Evolutionary conservation across 2,329 filamentous ascomycete genomes (phyloP).

Genomic region (Sphaerostilbella broomeana): DNA sequence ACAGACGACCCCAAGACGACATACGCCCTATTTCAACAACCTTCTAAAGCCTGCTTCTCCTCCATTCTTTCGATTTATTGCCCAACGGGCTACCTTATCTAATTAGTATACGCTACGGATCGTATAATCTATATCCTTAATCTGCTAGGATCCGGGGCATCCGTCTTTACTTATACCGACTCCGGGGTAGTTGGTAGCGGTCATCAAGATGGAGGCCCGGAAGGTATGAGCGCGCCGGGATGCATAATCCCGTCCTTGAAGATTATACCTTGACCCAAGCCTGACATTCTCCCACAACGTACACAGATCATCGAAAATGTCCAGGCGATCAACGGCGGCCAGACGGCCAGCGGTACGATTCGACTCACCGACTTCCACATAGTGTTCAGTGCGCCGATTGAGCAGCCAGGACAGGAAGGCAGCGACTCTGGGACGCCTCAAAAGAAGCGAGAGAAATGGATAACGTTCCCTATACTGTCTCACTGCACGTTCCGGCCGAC

Average conservation of each 20-base stretch:
- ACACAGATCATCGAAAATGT: conserved; percentile 50
- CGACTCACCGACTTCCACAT: conserved; percentile 59
- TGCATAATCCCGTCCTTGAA: too few relatives aligned
- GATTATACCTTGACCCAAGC: background rate
- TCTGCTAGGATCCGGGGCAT: background rate
- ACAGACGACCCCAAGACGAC: too few relatives aligned
- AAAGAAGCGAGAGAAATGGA: conserved; percentile 67
- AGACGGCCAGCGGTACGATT: conserved; percentile 49
- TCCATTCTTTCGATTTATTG: too few relatives aligned
- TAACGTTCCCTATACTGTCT: conserved; percentile 87
- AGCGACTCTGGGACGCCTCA: conserved; percentile 21
- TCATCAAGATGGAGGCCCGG: conserved; percentile 33
- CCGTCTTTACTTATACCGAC: conserved; percentile 5
- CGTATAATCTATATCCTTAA: conserved; percentile 6
- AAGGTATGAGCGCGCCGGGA: conserved; percentile 28
- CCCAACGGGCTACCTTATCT: too few relatives aligned
- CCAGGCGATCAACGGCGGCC: conserved; percentile 53
- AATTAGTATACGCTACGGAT: too few relatives aligned
- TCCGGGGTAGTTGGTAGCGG: background rate
- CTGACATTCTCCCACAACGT: conserved; percentile 7
- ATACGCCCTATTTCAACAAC: too few relatives aligned
- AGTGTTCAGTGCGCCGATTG: conserved; percentile 42
- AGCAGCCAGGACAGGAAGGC: conserved; percentile 21
- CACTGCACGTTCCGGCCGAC: conserved; percentile 72
- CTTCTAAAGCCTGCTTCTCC: too few relatives aligned